These are phyloP conservation scores for Xylariaceae sp. DNA, from an alignment of 2,329 filamentous ascomycete genomes.

Conservation along the genomic window DNA sequence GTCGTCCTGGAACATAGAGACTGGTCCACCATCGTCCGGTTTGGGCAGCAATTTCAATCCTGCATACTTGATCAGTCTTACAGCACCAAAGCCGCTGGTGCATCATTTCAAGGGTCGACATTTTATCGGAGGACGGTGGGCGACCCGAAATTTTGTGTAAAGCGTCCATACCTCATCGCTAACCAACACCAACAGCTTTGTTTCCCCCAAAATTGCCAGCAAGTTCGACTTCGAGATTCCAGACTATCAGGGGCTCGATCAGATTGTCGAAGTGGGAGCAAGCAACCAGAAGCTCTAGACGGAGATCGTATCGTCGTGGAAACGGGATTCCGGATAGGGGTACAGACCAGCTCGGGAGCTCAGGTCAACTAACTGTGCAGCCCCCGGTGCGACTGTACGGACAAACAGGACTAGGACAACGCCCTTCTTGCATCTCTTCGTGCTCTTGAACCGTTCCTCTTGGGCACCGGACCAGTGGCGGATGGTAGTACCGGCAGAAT, in stretches of 20 bases:
- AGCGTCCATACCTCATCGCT: slow-evolving; percentile 13
- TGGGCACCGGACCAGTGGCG: slow-evolving; percentile 47
- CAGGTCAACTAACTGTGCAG: slow-evolving; percentile 50
- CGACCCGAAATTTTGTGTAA: slow-evolving; percentile 24
- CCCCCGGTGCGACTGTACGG: slow-evolving; percentile 55
- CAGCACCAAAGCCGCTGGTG: slow-evolving; percentile 87
- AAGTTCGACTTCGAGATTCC: slow-evolving; percentile 87
- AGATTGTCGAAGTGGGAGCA: slow-evolving; percentile 71
- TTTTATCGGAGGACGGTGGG: slow-evolving; percentile 81
- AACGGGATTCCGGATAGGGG: not conserved
- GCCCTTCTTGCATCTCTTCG: slow-evolving; percentile 48
- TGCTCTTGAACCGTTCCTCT: slow-evolving; percentile 36
- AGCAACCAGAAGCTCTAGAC: slow-evolving; percentile 50
- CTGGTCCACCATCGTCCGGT: slow-evolving; percentile 72
- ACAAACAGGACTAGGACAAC: slow-evolving; percentile 56
- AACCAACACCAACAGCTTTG: slow-evolving; percentile 58
- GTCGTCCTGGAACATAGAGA: slow-evolving; percentile 90
- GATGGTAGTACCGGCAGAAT: slow-evolving; percentile 51
- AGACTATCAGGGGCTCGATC: slow-evolving; percentile 79
- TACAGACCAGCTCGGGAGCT: slow-evolving; percentile 1
- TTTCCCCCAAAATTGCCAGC: slow-evolving; percentile 70
- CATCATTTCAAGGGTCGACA: slow-evolving; percentile 82
- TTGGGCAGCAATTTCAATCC: slow-evolving; percentile 80
- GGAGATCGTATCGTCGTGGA: not conserved
- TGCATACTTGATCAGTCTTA: slow-evolving; percentile 76